A percentile compares a stretch with the other conserved stretches of the same genome.
These are phyloP conservation scores for Cadophora luteo-olivacea DNA, from an alignment of 2,329 filamentous ascomycete genomes.

Conservation along the genomic window DNA sequence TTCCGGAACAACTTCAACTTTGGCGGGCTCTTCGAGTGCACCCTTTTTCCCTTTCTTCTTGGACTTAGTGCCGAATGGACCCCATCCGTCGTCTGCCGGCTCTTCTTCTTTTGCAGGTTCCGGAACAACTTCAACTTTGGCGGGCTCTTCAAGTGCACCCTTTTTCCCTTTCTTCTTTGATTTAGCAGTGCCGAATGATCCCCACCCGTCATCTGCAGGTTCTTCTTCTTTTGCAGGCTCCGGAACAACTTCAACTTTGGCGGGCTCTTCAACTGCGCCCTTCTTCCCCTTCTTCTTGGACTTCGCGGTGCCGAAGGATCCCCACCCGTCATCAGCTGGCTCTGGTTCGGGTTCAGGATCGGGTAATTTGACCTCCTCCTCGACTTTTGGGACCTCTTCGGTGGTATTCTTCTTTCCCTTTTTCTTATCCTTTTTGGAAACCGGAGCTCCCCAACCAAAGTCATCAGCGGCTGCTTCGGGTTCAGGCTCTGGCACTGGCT, in stretches of 20 bases:
- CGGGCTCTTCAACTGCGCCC: constrained; percentile 35
- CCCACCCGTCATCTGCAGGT: constrained; percentile 45
- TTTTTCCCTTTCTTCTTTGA: constrained; percentile 42
- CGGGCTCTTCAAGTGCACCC: constrained; percentile 34
- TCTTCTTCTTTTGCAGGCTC: constrained; percentile 43
- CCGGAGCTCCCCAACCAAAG: constrained; percentile 44
- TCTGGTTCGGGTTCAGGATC: constrained; percentile 38
- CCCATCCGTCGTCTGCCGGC: constrained; percentile 45
- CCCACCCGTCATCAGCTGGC: constrained; percentile 45
- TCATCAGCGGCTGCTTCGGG: constrained; percentile 42
- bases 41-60: constrained; percentile 43
- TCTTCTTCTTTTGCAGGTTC: constrained; percentile 43
- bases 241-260: constrained; percentile 38
- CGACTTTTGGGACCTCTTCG: constrained; percentile 44
- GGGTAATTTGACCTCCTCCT: constrained; percentile 38
- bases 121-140: constrained; percentile 38
- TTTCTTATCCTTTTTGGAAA: constrained; percentile 51
- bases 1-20: constrained; percentile 40
- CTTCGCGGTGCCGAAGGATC: constrained; percentile 41
- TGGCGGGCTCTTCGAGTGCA: constrained; percentile 36
- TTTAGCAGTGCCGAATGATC: constrained; percentile 41
- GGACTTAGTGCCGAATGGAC: constrained; percentile 40
- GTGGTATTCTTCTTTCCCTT: constrained; percentile 47
- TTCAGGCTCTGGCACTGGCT: constrained; percentile 37
- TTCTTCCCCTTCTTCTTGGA: constrained; percentile 41